These are phyloP conservation scores for Yarrowia osloensis DNA, from an alignment of 805 yeast genomes.

Conservation along the genomic window DNA sequence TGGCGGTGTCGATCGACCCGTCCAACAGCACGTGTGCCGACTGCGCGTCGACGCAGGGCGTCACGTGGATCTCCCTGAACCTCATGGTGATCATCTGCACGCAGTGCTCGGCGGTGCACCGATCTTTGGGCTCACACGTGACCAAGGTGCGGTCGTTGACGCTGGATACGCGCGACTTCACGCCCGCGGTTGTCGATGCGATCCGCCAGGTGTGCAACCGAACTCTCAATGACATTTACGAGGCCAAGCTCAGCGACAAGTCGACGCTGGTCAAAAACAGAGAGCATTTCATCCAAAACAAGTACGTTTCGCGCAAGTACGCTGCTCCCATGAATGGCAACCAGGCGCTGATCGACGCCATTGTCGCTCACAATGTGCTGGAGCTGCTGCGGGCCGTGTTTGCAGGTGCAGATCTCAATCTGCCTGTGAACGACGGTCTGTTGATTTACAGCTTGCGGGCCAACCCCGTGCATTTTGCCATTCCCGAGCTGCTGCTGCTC, in stretches of 20 bases:
- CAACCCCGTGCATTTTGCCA: constrained; percentile 40
- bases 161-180: constrained; percentile 62
- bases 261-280: constrained; percentile 51
- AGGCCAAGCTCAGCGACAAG: constrained; percentile 44
- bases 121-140: constrained; percentile 80
- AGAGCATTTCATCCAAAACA: constrained; percentile 59
- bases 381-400: constrained; percentile 44
- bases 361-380: constrained; percentile 40
- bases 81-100: constrained; percentile 73
- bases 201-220: constrained; percentile 60
- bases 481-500: constrained; percentile 46
- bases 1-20: constrained; percentile 41
- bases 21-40: constrained; percentile 74
- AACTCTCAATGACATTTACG: constrained; percentile 61
- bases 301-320: constrained; percentile 61
- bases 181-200: constrained; percentile 59
- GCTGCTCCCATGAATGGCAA: constrained; percentile 42
- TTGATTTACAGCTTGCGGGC: constrained; percentile 41
- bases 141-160: constrained; percentile 76
- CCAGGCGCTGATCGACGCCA: constrained; percentile 42
- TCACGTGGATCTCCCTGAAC: constrained; percentile 87
- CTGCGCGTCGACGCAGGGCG: constrained; percentile 61
- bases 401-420: constrained; percentile 45
- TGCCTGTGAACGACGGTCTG: constrained; percentile 35
- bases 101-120: constrained; percentile 84